Evolutionary conservation across 108 stramenopile genomes (phyloP).

Genomic region (Pseudonitzschia delicatissima): DNA sequence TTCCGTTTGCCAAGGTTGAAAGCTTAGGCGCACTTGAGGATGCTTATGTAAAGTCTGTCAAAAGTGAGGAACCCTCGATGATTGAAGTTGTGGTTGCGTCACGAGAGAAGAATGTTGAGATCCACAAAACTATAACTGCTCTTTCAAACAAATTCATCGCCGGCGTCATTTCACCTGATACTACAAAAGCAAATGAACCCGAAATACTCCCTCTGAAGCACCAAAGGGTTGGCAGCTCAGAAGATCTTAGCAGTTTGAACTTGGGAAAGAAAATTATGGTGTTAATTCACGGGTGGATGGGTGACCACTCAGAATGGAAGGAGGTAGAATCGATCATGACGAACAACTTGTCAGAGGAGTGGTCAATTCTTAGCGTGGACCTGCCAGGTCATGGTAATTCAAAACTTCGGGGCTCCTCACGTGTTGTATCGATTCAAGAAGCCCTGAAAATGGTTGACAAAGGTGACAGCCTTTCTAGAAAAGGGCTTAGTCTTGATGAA

Average conservation of each 20-base stretch:
- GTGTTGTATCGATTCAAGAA: slow-evolving; percentile 28
- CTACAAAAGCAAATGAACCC: not conserved
- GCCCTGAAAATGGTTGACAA: slow-evolving; percentile 31
- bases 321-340: slow-evolving; percentile 35
- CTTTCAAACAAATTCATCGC: slow-evolving; percentile 30
- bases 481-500: slow-evolving; percentile 40
- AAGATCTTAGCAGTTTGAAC: not conserved
- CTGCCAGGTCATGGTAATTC: slow-evolving; percentile 73
- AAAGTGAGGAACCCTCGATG: slow-evolving; percentile 25
- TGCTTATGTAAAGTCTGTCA: slow-evolving; percentile 28
- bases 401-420: slow-evolving; percentile 26
- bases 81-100: slow-evolving; percentile 64
- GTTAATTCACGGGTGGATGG: slow-evolving; percentile 88
- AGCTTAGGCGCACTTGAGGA: slow-evolving; percentile 39
- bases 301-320: slow-evolving; percentile 81
- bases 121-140: slow-evolving; percentile 59
- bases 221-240: not conserved
- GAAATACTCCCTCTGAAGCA: slow-evolving; percentile 12
- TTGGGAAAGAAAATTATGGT: slow-evolving; percentile 52
- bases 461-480: slow-evolving; percentile 9
- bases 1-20: slow-evolving; percentile 40
- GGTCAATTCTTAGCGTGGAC: slow-evolving; percentile 69
- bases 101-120: slow-evolving; percentile 59
- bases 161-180: not conserved
- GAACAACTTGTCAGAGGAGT: slow-evolving; percentile 40